These are phyloP conservation scores for Mycena capillaripes DNA, from an alignment of 768 basidiomycete species.

Conservation along the genomic window DNA sequence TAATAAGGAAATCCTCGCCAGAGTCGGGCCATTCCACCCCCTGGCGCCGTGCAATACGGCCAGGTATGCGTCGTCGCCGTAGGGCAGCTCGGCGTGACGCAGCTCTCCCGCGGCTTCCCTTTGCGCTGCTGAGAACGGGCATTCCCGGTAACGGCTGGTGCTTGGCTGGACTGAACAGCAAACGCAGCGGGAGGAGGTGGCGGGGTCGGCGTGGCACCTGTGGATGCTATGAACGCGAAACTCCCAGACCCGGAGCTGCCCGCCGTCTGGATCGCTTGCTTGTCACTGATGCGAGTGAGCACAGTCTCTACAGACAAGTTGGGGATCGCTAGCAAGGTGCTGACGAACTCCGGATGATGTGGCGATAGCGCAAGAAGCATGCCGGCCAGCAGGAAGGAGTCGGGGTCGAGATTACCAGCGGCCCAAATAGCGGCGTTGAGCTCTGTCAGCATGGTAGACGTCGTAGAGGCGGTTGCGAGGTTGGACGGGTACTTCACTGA, in stretches of 20 bases:
- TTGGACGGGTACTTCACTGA: neutral
- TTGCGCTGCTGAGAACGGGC: neutral
- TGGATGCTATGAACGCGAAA: neutral
- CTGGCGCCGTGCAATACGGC: neutral
- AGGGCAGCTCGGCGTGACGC: neutral
- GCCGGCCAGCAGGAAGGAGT: neutral
- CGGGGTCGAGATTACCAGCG: neutral
- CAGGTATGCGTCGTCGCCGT: neutral
- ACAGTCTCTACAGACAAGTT: neutral
- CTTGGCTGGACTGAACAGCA: neutral
- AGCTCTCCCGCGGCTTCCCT: neutral
- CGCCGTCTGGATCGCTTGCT: neutral
- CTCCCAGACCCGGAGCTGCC: neutral
- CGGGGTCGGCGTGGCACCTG: neutral
- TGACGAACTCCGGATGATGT: neutral
- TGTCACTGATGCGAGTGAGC: neutral
- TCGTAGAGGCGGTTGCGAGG: neutral
- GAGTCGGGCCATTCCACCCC: neutral
- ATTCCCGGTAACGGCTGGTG: neutral
- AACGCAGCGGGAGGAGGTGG: neutral
- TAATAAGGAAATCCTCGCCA: neutral
- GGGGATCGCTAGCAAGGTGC: neutral
- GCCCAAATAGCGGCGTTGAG: neutral
- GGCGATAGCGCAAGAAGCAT: neutral
- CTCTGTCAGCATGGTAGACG: neutral